Evolutionary conservation across 2,329 filamentous ascomycete species (phyloP).

Genomic region (Trichophyton mentagrophytes): DNA sequence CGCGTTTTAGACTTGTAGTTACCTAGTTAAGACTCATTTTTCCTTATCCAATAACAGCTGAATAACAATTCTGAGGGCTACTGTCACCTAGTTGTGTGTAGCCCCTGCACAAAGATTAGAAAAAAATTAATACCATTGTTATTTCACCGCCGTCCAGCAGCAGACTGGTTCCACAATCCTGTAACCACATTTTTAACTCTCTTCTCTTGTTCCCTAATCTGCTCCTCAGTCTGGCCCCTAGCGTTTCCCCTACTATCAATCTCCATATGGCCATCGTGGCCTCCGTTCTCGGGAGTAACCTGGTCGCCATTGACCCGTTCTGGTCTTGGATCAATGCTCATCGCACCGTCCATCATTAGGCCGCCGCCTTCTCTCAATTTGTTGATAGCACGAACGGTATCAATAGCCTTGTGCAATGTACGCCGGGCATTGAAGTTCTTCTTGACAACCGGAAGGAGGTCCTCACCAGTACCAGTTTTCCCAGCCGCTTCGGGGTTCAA

Average conservation of each 20-base stretch:
- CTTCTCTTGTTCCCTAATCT: constrained; percentile 48
- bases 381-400: constrained; percentile 56
- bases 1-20: no score
- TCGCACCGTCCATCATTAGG: constrained; percentile 50
- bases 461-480: constrained; percentile 32
- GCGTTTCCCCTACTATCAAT: constrained; percentile 48
- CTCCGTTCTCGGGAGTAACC: constrained; percentile 26
- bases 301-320: constrained; percentile 34
- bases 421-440: constrained; percentile 58
- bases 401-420: constrained; percentile 54
- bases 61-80: neutral
- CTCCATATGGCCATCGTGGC: constrained; percentile 33
- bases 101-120: no score
- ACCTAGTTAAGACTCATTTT: no score
- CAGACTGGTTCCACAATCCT: constrained; percentile 40
- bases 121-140: neutral
- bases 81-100: neutral
- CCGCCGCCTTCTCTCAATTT: constrained; percentile 51
- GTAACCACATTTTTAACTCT: constrained; percentile 46
- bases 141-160: constrained; percentile 15
- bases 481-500: constrained; percentile 21
- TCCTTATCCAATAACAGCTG: no score
- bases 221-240: constrained; percentile 48
- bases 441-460: constrained; percentile 53
- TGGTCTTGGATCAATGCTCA: constrained; percentile 43